Evolutionary conservation across 139 green algal genomes (phyloP).

Genomic region (Chlorella vulgaris): DNA sequence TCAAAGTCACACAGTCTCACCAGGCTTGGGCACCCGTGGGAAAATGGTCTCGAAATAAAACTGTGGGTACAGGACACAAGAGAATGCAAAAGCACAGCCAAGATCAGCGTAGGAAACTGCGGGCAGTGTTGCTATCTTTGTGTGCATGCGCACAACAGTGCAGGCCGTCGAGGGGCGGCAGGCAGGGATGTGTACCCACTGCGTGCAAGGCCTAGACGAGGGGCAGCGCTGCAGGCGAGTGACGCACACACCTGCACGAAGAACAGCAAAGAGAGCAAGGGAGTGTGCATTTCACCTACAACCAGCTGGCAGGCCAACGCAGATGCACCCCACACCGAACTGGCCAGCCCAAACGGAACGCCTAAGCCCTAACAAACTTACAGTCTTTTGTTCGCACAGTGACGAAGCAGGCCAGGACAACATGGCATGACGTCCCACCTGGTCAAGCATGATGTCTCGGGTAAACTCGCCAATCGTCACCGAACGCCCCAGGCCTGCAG

Average conservation of each 20-base stretch:
- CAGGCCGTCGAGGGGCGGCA: too few species aligned
- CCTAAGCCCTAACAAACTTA: too few species aligned
- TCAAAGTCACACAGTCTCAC: not conserved
- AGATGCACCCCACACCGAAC: too few species aligned
- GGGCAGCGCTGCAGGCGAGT: not conserved
- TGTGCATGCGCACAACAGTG: too few species aligned
- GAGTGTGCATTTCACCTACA: too few species aligned
- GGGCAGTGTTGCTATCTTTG: too few species aligned
- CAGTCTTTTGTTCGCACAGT: too few species aligned
- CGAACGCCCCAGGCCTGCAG: slow-evolving; percentile 46
- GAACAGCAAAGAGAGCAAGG: not conserved
- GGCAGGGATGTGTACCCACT: not conserved
- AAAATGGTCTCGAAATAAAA: slow-evolving; percentile 99
- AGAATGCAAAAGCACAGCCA: too few species aligned
- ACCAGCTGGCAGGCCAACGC: too few species aligned
- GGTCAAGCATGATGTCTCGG: slow-evolving; percentile 88
- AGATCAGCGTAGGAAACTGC: not conserved
- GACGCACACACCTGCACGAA: not conserved
- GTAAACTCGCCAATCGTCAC: slow-evolving; percentile 89
- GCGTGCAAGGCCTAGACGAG: not conserved
- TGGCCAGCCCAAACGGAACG: too few species aligned
- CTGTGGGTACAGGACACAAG: slow-evolving; percentile 71
- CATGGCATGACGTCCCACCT: slow-evolving; percentile 72
- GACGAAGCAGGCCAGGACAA: too few species aligned
- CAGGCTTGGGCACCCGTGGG: slow-evolving; percentile 89